Percentiles rank a stretch among this genome's conserved stretches.
These are phyloP conservation scores for Rhynchospora tenuis DNA, from an alignment of 176 grass and related monocot genomes.

Conservation along the genomic window DNA sequence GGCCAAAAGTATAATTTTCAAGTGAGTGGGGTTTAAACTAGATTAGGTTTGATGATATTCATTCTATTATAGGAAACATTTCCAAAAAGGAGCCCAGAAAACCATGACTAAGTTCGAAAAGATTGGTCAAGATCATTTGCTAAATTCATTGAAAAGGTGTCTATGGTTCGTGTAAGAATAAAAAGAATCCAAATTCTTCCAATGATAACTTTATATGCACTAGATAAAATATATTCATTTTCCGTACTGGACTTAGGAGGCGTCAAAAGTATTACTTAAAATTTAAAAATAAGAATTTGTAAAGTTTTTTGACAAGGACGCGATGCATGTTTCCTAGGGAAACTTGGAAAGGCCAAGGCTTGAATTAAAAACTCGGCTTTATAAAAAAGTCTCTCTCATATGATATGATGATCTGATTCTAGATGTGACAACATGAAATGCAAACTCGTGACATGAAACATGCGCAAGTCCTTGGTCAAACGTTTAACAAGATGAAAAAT, in stretches of 20 bases:
- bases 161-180: background rate
- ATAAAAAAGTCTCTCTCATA: slow-evolving; percentile 4
- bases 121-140: background rate
- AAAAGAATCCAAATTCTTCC: background rate
- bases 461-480: slow-evolving; percentile 1
- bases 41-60: background rate
- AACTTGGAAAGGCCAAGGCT: slow-evolving; percentile 18
- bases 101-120: background rate
- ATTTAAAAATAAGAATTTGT: background rate
- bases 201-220: background rate
- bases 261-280: background rate
- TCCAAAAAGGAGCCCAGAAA: background rate
- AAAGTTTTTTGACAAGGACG: slow-evolving; percentile 11
- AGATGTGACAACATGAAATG: slow-evolving; percentile 17
- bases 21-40: background rate
- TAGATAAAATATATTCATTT: background rate
- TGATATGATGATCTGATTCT: background rate
- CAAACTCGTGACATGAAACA: slow-evolving; percentile 8
- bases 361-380: slow-evolving; percentile 10
- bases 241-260: background rate
- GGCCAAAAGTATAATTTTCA: background rate
- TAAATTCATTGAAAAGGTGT: background rate
- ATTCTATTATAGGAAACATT: background rate
- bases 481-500: background rate
- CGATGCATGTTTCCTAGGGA: background rate